Evolutionary conservation across 2,329 filamentous ascomycete species (phyloP).

Genomic region (Botrytis pseudocinerea): DNA sequence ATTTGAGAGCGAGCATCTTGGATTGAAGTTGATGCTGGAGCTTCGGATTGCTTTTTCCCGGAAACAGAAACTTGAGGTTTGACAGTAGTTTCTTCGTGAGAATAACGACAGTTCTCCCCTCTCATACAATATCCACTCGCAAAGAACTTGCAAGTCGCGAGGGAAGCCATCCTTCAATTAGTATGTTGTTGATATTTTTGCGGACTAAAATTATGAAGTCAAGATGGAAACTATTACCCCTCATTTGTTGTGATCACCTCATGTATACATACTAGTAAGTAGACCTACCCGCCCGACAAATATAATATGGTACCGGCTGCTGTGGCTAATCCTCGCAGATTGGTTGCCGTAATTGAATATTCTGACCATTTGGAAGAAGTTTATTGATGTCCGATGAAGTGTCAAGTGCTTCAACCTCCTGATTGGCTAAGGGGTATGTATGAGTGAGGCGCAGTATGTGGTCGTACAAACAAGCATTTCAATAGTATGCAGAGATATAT

Average conservation of each 20-base stretch:
- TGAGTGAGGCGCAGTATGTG: background rate
- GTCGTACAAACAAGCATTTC: background rate
- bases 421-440: background rate
- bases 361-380: background rate
- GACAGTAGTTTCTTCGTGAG: background rate
- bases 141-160: background rate
- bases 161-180: background rate
- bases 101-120: constrained; percentile 3
- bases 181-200: background rate
- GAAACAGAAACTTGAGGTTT: background rate
- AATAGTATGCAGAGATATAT: too few species aligned
- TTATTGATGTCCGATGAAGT: background rate
- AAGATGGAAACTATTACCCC: background rate
- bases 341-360: background rate
- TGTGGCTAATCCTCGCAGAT: background rate
- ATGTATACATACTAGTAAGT: background rate
- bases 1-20: background rate
- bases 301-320: background rate
- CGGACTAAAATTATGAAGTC: background rate
- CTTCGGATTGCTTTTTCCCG: background rate
- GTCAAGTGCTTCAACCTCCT: background rate
- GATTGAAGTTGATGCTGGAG: background rate
- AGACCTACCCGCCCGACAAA: too few species aligned
- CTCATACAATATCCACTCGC: background rate
- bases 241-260: background rate